phyloP scores from a whole-genome alignment of 805 yeast genomes.

The Yarrowia sp. region DNA sequence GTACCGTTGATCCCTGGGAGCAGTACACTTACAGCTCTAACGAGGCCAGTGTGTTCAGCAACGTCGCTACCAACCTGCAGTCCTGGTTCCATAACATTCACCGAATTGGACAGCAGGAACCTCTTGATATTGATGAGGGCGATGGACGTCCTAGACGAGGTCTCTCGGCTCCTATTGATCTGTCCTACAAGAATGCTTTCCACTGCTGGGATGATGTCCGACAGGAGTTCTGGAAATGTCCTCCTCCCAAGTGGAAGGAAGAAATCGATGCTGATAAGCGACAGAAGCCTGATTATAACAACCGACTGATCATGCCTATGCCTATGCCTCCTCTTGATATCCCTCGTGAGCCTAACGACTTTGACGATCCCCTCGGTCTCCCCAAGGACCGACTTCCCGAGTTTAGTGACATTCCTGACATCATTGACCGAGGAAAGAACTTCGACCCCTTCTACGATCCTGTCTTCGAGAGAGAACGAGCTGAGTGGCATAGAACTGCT shows the following conservation, averaged over 20 bases:
- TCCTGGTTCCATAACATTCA: constrained; percentile 19
- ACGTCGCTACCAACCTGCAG: constrained; percentile 17
- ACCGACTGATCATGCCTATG: background rate
- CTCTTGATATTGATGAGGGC: constrained; percentile 22
- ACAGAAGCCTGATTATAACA: background rate
- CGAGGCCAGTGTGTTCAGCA: background rate
- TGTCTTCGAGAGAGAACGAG: constrained; percentile 7
- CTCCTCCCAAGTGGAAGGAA: constrained; percentile 22
- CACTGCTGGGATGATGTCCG: constrained; percentile 4
- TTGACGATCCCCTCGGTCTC: constrained; percentile 22
- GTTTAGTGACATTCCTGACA: background rate
- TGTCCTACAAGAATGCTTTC: constrained; percentile 7
- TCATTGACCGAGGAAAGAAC: background rate
- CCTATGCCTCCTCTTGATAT: constrained; percentile 14
- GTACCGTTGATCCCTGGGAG: constrained; percentile 17
- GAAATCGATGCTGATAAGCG: constrained; percentile 7
- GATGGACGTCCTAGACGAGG: constrained; percentile 19
- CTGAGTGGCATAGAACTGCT: constrained; percentile 1
- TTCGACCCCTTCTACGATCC: constrained; percentile 22
- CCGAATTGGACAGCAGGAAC: constrained; percentile 24
- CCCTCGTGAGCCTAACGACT: constrained; percentile 30
- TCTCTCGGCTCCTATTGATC: constrained; percentile 12
- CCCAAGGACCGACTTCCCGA: constrained; percentile 11
- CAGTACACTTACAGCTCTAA: constrained; percentile 13
- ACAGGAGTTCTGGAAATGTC: constrained; percentile 10